phyloP scores from a whole-genome alignment of 176 grass and related monocot genomes.

The Aegilops sharonensis region DNA sequence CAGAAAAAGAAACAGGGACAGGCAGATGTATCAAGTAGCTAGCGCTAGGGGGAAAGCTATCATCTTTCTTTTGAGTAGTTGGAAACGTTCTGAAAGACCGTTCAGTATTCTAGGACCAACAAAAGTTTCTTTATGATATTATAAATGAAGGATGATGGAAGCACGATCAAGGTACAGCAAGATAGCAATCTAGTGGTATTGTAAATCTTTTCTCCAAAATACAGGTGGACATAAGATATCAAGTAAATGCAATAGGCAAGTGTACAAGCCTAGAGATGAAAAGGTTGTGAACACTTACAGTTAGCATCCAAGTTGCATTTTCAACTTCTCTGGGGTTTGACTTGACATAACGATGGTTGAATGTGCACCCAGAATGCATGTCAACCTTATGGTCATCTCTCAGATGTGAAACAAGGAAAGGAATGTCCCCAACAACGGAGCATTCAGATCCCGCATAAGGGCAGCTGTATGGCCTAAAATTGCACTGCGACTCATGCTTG shows the following conservation, averaged over 20 bases:
- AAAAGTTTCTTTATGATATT: not conserved
- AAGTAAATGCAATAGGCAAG: not conserved
- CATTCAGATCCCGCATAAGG: slow-evolving; percentile 38
- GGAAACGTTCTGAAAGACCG: not conserved
- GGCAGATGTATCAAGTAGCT: not conserved
- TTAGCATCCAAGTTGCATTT: slow-evolving; percentile 44
- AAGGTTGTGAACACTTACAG: slow-evolving; percentile 27
- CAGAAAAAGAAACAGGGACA: not conserved
- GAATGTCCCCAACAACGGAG: slow-evolving; percentile 25
- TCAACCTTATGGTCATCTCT: slow-evolving; percentile 44
- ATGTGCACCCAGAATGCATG: slow-evolving; percentile 38
- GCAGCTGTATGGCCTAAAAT: slow-evolving; percentile 34
- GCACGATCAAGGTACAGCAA: not conserved
- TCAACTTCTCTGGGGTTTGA: slow-evolving; percentile 40
- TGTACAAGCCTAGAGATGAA: not conserved
- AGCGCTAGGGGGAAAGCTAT: not conserved
- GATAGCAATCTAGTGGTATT: not conserved
- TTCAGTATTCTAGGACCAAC: not conserved
- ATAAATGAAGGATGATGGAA: slow-evolving; percentile 4
- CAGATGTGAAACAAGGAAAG: slow-evolving; percentile 40
- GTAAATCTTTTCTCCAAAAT: not conserved
- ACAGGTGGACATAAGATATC: not conserved
- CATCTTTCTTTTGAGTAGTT: not conserved
- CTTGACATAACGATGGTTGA: slow-evolving; percentile 47
- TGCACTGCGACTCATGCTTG: slow-evolving; percentile 43